phyloP scores from a whole-genome alignment of 805 yeast species.

The Suhomyces faveliae region DNA sequence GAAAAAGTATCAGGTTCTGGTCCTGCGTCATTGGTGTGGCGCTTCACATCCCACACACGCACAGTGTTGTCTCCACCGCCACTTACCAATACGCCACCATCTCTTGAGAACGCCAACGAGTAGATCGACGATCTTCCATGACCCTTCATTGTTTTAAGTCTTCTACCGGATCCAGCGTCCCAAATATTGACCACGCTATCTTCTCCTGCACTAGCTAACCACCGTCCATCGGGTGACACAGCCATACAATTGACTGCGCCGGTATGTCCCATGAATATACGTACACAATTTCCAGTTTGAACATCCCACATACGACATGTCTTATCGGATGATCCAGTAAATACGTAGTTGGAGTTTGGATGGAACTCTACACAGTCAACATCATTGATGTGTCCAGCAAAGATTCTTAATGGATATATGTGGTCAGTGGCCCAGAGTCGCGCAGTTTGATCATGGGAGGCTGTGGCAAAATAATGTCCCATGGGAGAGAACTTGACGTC shows the following conservation, averaged over 20 bases:
- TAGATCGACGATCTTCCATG: slow-evolving; percentile 87
- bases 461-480: slow-evolving; percentile 98
- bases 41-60: slow-evolving; percentile 93
- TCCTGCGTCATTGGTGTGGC: slow-evolving; percentile 76
- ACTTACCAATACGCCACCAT: slow-evolving; percentile 85
- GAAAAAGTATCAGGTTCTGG: slow-evolving; percentile 72
- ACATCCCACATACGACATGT: slow-evolving; percentile 99
- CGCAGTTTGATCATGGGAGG: slow-evolving; percentile 96
- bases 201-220: slow-evolving; percentile 94
- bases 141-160: slow-evolving; percentile 89
- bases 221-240: slow-evolving; percentile 94
- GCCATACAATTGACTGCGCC: slow-evolving; percentile 85
- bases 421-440: slow-evolving; percentile 98
- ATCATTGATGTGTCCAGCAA: slow-evolving; percentile 96
- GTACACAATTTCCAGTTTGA: slow-evolving; percentile 79
- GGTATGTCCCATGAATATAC: slow-evolving; percentile 89
- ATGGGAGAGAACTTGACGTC: slow-evolving; percentile 92
- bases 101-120: slow-evolving; percentile 79
- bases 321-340: slow-evolving; percentile 94
- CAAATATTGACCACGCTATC: slow-evolving; percentile 85
- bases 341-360: slow-evolving; percentile 91
- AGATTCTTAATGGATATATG: slow-evolving; percentile 89
- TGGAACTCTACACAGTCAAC: slow-evolving; percentile 95
- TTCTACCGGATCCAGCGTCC: slow-evolving; percentile 91
- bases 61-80: slow-evolving; percentile 92